A percentile compares a stretch with the other conserved stretches of the same genome.
phyloP scores from a whole-genome alignment of 495 filamentous ascomycete species.

The Aspergillus baeticus region DNA sequence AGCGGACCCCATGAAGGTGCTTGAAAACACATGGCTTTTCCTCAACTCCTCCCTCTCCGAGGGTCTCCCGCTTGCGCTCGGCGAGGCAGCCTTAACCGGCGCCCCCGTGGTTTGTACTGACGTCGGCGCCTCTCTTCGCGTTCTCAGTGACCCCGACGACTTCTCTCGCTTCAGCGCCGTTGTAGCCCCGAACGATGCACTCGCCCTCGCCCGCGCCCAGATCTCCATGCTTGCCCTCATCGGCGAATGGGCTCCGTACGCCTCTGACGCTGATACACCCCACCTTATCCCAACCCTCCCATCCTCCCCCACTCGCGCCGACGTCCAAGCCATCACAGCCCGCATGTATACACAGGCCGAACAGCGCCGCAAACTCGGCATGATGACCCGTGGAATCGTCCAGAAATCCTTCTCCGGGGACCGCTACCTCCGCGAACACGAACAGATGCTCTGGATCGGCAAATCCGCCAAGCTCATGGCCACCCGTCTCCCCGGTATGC shows the following conservation, averaged over 20 bases:
- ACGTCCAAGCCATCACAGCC: slow-evolving; percentile 53
- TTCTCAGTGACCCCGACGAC: slow-evolving; percentile 60
- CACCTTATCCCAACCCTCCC: slow-evolving; percentile 39
- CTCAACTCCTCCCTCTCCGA: slow-evolving; percentile 67
- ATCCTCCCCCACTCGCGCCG: slow-evolving; percentile 46
- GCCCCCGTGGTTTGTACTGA: slow-evolving; percentile 65
- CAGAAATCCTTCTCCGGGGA: slow-evolving; percentile 61
- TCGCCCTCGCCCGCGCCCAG: slow-evolving; percentile 58
- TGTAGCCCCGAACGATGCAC: slow-evolving; percentile 62
- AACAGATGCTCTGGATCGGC: slow-evolving; percentile 68
- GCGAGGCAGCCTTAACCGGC: slow-evolving; percentile 63
- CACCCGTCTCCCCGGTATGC: slow-evolving; percentile 25
- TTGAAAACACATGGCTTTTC: slow-evolving; percentile 64
- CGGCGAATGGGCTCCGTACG: slow-evolving; percentile 57
- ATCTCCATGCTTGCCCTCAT: slow-evolving; percentile 60
- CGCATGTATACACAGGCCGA: slow-evolving; percentile 64
- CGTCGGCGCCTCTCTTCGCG: slow-evolving; percentile 61
- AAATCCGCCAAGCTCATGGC: slow-evolving; percentile 47
- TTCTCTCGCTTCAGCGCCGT: slow-evolving; percentile 59
- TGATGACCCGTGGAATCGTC: slow-evolving; percentile 60
- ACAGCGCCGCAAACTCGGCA: slow-evolving; percentile 56
- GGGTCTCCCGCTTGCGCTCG: slow-evolving; percentile 63
- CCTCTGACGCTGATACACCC: slow-evolving; percentile 42
- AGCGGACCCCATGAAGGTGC: slow-evolving; percentile 55
- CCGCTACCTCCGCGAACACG: slow-evolving; percentile 65